A percentile compares a stretch with the other conserved stretches of the same genome.
phyloP scores from a whole-genome alignment of 2,329 filamentous ascomycete genomes.

The Emmonsia crescens region DNA sequence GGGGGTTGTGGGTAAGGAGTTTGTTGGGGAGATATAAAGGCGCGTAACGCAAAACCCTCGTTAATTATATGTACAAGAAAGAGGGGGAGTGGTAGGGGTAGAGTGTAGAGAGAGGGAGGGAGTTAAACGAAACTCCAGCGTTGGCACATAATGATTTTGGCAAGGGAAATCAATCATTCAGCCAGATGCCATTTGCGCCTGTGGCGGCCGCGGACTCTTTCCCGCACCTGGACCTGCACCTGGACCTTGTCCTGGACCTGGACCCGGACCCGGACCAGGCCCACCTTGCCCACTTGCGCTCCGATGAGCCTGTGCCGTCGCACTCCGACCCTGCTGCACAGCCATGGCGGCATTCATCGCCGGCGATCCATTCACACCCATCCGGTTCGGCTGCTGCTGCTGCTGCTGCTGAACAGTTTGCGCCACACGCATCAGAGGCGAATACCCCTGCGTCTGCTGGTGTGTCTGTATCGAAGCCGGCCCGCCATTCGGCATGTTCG shows the following conservation, averaged over 20 bases:
- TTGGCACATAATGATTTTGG: neutral
- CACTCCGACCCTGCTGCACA: constrained; percentile 34
- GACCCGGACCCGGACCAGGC: constrained; percentile 11
- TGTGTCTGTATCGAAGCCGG: constrained; percentile 29
- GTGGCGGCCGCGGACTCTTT: constrained; percentile 33
- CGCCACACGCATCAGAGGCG: constrained; percentile 43
- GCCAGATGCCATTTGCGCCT: constrained; percentile 31
- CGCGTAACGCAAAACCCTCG: neutral
- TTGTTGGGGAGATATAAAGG: neutral
- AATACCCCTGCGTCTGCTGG: constrained; percentile 40
- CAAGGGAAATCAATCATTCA: constrained; percentile 9
- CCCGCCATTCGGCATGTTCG: constrained; percentile 23
- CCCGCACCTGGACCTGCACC: constrained; percentile 14
- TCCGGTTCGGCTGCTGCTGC: constrained; percentile 31
- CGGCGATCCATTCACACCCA: constrained; percentile 31
- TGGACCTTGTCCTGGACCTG: neutral
- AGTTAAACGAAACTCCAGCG: neutral
- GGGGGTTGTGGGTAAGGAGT: neutral
- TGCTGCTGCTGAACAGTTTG: constrained; percentile 34
- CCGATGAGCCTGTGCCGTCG: constrained; percentile 37
- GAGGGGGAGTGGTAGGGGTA: neutral
- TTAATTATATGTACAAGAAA: neutral
- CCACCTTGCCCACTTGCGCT: constrained; percentile 33
- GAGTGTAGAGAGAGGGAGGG: too few relatives aligned
- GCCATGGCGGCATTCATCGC: constrained; percentile 35